A percentile compares a stretch with the other conserved stretches of the same genome.
Evolutionary conservation across 176 grass and related monocot species (phyloP).

Genomic region (Triticum turgidum): DNA sequence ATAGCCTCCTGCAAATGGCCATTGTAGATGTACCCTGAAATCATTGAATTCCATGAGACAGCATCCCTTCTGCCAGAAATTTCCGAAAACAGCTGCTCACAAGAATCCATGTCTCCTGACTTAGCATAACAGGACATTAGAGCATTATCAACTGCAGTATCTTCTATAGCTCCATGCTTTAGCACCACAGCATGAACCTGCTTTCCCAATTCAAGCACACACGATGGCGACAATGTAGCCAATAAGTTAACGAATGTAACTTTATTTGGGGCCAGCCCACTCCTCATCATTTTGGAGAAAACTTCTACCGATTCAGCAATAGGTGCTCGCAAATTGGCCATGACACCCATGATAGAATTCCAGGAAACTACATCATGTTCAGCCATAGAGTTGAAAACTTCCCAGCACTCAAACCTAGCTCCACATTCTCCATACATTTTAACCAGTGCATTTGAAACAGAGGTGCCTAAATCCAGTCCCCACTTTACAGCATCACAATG

Average conservation of each 20-base stretch:
- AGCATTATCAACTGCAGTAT: constrained; percentile 65
- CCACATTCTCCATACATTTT: constrained; percentile 81
- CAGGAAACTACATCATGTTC: constrained; percentile 70
- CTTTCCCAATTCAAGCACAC: constrained; percentile 57
- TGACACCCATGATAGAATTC: constrained; percentile 76
- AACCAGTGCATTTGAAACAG: constrained; percentile 78
- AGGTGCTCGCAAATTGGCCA: constrained; percentile 46
- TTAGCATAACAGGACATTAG: constrained; percentile 81
- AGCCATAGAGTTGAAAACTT: constrained; percentile 61
- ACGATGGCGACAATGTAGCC: constrained; percentile 51
- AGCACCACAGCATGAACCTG: constrained; percentile 65
- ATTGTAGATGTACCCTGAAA: constrained; percentile 77
- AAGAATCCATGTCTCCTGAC: constrained; percentile 66
- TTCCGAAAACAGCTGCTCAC: constrained; percentile 51
- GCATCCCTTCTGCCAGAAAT: constrained; percentile 67
- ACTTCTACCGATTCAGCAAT: constrained; percentile 42
- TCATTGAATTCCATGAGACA: constrained; percentile 81
- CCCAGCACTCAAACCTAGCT: constrained; percentile 52
- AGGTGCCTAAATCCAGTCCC: constrained; percentile 66
- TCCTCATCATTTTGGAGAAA: constrained; percentile 69
- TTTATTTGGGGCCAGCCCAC: constrained; percentile 57
- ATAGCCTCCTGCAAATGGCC: constrained; percentile 71
- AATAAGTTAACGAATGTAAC: constrained; percentile 78
- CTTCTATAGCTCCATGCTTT: constrained; percentile 60
- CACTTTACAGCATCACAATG: constrained; percentile 65